Conservation (phyloP, 2,329 filamentous ascomycete genomes). For the Apiospora koreana region DNA sequence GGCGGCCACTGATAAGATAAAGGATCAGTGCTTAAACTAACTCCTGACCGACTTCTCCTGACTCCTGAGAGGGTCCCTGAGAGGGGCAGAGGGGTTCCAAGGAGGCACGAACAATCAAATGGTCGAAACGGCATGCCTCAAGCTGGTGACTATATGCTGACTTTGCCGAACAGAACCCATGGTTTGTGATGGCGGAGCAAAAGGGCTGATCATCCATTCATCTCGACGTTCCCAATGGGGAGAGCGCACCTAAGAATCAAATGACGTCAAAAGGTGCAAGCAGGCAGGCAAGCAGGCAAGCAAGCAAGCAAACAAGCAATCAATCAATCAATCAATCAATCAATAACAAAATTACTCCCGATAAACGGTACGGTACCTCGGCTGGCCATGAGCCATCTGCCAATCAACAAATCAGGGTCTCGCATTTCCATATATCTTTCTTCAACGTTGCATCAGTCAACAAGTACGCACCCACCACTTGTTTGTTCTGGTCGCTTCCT, state of each 20-base stretch:
- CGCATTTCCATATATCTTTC: background rate
- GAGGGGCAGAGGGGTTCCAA: background rate
- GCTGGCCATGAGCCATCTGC: too few relatives aligned
- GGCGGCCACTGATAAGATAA: conserved; percentile 3
- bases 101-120: background rate
- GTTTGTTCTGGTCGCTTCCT: background rate
- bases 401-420: background rate
- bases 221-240: background rate
- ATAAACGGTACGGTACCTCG: background rate
- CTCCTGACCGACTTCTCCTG: conserved; percentile 8
- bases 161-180: background rate
- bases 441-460: background rate
- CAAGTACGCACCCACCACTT: too few relatives aligned
- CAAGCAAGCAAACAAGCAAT: too few relatives aligned
- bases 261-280: conserved; percentile 5
- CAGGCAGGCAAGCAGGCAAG: too few relatives aligned
- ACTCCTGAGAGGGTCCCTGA: background rate
- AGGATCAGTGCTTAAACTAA: background rate
- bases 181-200: background rate
- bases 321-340: background rate
- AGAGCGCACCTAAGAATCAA: background rate
- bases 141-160: background rate
- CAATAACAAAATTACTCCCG: background rate
- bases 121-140: background rate
- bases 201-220: background rate